Evolutionary conservation across 73 alveolate species (phyloP), one percentile per base, ranked within the genome.

Genomic region (Stentor roeselii): DNA sequence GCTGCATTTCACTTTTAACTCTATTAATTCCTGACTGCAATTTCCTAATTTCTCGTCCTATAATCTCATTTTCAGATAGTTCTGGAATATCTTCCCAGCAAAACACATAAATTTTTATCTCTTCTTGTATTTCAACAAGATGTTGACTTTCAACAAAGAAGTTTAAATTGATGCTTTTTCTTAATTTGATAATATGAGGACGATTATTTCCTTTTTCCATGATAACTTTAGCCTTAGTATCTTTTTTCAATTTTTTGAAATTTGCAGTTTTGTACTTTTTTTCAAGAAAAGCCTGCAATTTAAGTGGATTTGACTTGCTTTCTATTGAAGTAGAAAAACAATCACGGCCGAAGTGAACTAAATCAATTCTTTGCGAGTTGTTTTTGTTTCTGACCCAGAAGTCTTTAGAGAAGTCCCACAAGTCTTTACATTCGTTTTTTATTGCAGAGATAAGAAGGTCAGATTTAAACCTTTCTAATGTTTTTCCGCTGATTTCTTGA

Each of bases 381-480:
- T 30, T 32, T 21, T 21, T 21, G 11, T 67, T 32, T 32, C 34
- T 67, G n/a, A 32, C 80, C 42, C 80, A 67, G 3, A 67, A 32
- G 2, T 32, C 80, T 34, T 32, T 67, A 21, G 50, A 15, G 2
- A 67, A 30, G 11, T 21, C 41, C 37, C 80, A 67, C 42, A 67
- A 67, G 21, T 67, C 80, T 67, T 32, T 67, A 32, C 80, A 67
- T 21, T 67, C 80, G 21, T 67, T 67, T n/a, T n/a, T n/a, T n/a
- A 67, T 21, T 30, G 21, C 34, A 2, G 21, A 15, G n/a, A 67
- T 11, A 21, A 67, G 14, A 32, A 67, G 27, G 11, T 40, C 34
- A 1, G 21, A 27, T 67, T 67, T 2, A 21, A 27, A 15, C 14
- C 21, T 21, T 36, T 0, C 37, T 1, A 67, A 40, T 1, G 27